Evolutionary conservation across 805 yeast genomes (phyloP).

Genomic region (Cyberlindnera maritima): DNA sequence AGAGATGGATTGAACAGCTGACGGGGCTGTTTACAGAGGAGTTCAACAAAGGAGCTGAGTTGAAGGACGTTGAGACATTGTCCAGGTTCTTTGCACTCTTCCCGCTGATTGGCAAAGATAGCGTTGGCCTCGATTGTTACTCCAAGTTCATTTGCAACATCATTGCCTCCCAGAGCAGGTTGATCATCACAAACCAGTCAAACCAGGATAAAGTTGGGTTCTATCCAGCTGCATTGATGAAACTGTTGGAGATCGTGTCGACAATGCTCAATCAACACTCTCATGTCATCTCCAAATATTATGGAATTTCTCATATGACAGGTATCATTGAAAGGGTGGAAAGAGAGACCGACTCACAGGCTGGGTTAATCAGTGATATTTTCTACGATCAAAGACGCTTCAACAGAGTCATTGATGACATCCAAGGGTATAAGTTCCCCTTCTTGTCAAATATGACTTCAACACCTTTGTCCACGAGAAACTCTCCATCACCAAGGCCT

Average conservation of each 20-base stretch:
- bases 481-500: constrained; percentile 22
- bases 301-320: constrained; percentile 61
- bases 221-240: constrained; percentile 58
- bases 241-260: constrained; percentile 80
- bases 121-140: constrained; percentile 73
- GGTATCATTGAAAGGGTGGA: constrained; percentile 73
- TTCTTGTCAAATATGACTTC: constrained; percentile 19
- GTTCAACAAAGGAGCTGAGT: constrained; percentile 68
- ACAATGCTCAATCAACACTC: constrained; percentile 84
- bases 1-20: constrained; percentile 57
- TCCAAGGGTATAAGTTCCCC: constrained; percentile 54
- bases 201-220: constrained; percentile 45
- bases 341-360: constrained; percentile 88
- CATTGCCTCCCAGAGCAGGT: constrained; percentile 74
- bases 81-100: constrained; percentile 82
- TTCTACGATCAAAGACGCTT: constrained; percentile 72
- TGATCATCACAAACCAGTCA: constrained; percentile 48
- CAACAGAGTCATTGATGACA: constrained; percentile 51
- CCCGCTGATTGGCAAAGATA: constrained; percentile 76
- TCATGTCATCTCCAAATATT: constrained; percentile 68
- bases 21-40: constrained; percentile 54
- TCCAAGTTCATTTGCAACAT: constrained; percentile 84
- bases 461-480: constrained; percentile 8
- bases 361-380: constrained; percentile 83
- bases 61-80: constrained; percentile 62